phyloP scores from a whole-genome alignment of 306 rosid species.

The Lathyrus sativus region DNA sequence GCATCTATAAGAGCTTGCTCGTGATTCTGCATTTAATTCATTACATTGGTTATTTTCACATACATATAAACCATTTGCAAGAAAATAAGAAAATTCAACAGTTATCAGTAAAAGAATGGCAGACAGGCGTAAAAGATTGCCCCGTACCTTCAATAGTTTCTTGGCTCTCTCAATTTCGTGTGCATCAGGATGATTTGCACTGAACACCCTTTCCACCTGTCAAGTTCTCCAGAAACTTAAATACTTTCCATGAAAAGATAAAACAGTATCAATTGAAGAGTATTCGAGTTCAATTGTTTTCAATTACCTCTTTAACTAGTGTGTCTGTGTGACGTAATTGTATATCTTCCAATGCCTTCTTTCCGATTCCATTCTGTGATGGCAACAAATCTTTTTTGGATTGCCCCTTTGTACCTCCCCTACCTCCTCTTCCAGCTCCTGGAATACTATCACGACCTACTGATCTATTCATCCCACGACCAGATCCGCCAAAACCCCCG shows the following conservation, averaged over 20 bases:
- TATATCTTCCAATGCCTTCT: constrained; percentile 72
- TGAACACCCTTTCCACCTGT: constrained; percentile 91
- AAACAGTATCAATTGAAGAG: constrained; percentile 18
- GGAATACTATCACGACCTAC: constrained; percentile 59
- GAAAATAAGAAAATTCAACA: constrained; percentile 1
- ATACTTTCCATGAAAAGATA: constrained; percentile 23
- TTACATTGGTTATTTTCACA: background rate
- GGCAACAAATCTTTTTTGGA: constrained; percentile 71
- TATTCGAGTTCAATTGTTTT: constrained; percentile 20
- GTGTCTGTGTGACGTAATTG: constrained; percentile 78
- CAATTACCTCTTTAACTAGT: constrained; percentile 76
- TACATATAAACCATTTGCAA: constrained; percentile 5
- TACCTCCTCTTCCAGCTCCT: constrained; percentile 84
- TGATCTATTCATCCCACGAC: constrained; percentile 64
- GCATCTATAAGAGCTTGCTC: constrained; percentile 92
- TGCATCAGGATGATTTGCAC: constrained; percentile 77
- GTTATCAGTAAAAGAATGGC: constrained; percentile 4
- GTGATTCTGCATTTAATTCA: constrained; percentile 66
- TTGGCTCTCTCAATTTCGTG: constrained; percentile 81
- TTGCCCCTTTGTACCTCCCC: constrained; percentile 71
- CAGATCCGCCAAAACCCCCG: constrained; percentile 64
- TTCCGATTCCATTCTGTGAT: constrained; percentile 82
- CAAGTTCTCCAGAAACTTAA: constrained; percentile 29
- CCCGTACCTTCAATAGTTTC: constrained; percentile 75
- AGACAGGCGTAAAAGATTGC: constrained; percentile 8